Percentiles rank a stretch among this genome's conserved stretches.
Conservation (phyloP, 257 asterid species). For the Solanum piurae region DNA sequence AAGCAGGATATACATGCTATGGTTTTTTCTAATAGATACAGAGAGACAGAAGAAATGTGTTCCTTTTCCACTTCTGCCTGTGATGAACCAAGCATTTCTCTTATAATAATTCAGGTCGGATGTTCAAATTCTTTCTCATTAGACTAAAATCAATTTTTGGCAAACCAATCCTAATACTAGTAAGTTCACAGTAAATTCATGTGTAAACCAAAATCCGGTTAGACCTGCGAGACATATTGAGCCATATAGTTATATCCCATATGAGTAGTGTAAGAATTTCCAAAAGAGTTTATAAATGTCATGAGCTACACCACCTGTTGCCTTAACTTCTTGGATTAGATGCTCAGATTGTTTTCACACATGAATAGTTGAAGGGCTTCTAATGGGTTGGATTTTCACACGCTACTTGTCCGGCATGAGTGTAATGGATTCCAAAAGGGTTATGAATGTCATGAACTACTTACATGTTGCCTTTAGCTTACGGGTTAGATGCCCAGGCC, state of each 20-base stretch:
- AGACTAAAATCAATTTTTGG: not conserved
- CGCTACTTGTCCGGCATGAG: not conserved
- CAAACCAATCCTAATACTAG: not conserved
- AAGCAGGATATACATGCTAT: not conserved
- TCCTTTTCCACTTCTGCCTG: not conserved
- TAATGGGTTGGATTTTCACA: not conserved
- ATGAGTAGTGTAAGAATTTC: not conserved
- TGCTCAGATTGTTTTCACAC: not conserved
- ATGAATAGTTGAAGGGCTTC: not conserved
- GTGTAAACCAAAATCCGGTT: not conserved
- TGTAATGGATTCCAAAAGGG: not conserved
- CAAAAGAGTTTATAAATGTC: not conserved
- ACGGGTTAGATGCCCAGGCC: not conserved
- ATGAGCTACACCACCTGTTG: not conserved
- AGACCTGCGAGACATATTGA: not conserved
- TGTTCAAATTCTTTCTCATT: not conserved
- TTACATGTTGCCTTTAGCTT: not conserved
- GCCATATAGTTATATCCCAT: not conserved
- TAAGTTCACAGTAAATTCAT: not conserved
- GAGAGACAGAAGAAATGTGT: not conserved
- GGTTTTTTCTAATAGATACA: not conserved
- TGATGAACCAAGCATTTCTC: not conserved
- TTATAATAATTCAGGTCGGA: not conserved
- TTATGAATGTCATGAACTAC: not conserved
- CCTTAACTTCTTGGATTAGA: not conserved